Evolutionary conservation across 805 yeast genomes (phyloP), one percentile per base, ranked within the genome.

Genomic region (Starmera quercuum): DNA sequence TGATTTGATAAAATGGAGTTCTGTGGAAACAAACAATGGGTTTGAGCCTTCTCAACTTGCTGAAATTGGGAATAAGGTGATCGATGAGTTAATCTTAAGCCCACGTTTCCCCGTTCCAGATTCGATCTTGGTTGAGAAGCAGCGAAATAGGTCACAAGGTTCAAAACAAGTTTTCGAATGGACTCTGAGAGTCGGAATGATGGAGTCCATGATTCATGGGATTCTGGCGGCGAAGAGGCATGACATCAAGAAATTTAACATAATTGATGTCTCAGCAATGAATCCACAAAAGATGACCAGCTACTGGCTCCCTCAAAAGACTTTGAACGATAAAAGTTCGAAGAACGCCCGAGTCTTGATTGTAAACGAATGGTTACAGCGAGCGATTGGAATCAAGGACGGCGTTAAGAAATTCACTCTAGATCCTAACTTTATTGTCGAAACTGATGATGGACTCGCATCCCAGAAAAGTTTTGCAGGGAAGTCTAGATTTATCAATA

Each of bases 121-220:
- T 37, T 47, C 64, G 3, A 60, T 73, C 3, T 45, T 76, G 9
- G 54, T 78, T 3, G 85, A 78, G 44, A 47, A 75, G 36, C 85
- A 78, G 48, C 46, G 84, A 26, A 59, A 68, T 26, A 59, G 83
- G 32, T 62, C 74, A 0, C 54, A 54, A 41, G 71, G 78, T 0
- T 57, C 69, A 2, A 56, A 61, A 9, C 52, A 50, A 13, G 66
- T 78, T 1, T 56, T 72, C 5, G 79, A 75, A 35, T 64, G 67
- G 35, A 65, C 77, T 4, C 47, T 76, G 20, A 63, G 67, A 32
- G 66, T 73, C 5, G 77, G 75, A 35, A 61, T 75, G 16, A 45
- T 78, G 22, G 85, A 78, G 45, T 63, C 66, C 12, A 68, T 71
- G 66, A 27, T 72, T 3, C 58, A 54, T 42, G 56, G 65, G 0